Conservation (phyloP, 208 protist genomes). For the Wallacemonas rigidus region DNA sequence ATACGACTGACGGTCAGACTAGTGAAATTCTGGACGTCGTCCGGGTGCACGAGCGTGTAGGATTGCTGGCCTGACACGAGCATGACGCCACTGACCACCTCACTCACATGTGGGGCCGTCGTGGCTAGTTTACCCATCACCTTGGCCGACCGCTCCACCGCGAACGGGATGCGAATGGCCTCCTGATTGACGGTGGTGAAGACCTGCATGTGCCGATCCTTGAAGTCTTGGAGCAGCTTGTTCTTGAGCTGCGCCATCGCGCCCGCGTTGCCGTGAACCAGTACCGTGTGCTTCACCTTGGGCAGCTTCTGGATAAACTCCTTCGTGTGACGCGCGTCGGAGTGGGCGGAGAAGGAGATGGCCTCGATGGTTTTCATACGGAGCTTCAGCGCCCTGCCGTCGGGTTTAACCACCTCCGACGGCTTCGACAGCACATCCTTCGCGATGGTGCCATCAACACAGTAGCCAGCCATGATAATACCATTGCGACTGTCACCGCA, state of each 20-base stretch:
- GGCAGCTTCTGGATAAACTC: conserved; percentile 87
- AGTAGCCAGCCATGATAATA: conserved; percentile 97
- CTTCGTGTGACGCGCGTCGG: conserved; percentile 93
- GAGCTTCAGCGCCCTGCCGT: conserved; percentile 90
- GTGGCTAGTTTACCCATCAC: conserved; percentile 84
- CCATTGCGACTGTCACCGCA: conserved; percentile 95
- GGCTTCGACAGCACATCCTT: conserved; percentile 89
- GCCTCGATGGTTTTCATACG: conserved; percentile 92
- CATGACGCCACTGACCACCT: conserved; percentile 87
- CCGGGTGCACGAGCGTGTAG: conserved; percentile 83
- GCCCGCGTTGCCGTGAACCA: conserved; percentile 96
- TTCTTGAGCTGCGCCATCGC: conserved; percentile 95
- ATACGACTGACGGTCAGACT: conserved; percentile 79
- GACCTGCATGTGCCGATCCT: conserved; percentile 74
- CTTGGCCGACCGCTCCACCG: conserved; percentile 91
- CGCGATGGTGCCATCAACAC: conserved; percentile 97
- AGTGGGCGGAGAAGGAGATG: conserved; percentile 98
- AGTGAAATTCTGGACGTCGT: conserved; percentile 87
- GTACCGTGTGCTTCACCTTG: conserved; percentile 87
- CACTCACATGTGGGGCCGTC: conserved; percentile 42
- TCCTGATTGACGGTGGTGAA: conserved; percentile 95
- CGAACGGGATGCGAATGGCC: conserved; percentile 93
- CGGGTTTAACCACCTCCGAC: conserved; percentile 88
- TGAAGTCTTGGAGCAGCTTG: conserved; percentile 89
- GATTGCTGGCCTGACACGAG: conserved; percentile 84